Evolutionary conservation across 1,284 basidiomycete genomes (phyloP).

Genomic region (Ceratobasidium sp.): DNA sequence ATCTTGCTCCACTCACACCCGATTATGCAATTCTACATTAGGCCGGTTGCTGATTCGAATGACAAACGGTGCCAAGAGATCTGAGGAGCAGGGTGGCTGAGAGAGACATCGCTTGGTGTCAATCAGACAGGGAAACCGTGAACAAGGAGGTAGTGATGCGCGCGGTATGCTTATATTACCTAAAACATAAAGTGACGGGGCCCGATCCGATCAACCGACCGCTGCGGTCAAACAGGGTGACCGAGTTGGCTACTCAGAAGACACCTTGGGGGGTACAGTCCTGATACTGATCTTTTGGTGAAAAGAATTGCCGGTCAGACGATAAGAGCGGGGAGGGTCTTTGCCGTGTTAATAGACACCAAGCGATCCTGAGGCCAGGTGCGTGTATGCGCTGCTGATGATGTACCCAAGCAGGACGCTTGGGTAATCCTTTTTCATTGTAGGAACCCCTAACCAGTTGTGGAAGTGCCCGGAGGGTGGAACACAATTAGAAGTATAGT

Average conservation of each 20-base stretch:
- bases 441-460: background rate
- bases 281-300: background rate
- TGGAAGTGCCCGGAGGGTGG: background rate
- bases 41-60: background rate
- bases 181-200: background rate
- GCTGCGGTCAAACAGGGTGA: background rate
- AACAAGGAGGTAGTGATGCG: background rate
- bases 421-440: background rate
- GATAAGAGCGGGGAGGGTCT: background rate
- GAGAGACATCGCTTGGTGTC: too few relatives aligned
- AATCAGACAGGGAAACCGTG: background rate
- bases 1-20: background rate
- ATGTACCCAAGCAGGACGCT: background rate
- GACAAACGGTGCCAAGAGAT: background rate
- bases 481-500: background rate
- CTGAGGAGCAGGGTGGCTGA: background rate
- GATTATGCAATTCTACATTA: background rate
- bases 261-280: background rate
- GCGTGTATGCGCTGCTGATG: background rate
- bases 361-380: background rate
- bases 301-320: background rate
- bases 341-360: background rate
- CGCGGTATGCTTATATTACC: background rate
- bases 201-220: conserved; percentile 5
- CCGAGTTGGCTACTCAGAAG: background rate